phyloP scores from a whole-genome alignment of 2,329 filamentous ascomycete genomes.

The Furcasterigmium furcatum region DNA sequence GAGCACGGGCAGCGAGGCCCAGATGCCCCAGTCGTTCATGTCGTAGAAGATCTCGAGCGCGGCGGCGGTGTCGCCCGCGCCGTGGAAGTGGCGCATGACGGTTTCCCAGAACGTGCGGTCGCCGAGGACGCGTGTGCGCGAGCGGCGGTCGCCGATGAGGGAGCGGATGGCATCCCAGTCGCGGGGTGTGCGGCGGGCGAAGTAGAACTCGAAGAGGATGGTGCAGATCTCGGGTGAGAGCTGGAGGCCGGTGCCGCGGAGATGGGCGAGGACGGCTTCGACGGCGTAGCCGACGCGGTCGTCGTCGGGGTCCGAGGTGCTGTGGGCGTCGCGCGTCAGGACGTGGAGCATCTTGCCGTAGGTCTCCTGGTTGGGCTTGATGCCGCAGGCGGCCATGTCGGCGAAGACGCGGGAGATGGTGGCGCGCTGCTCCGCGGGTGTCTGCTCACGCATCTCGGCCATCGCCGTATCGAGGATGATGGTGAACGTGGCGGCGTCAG shows the following conservation, averaged over 20 bases:
- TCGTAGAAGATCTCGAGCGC: conserved; percentile 38
- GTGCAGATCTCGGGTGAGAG: conserved; percentile 69
- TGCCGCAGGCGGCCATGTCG: conserved; percentile 53
- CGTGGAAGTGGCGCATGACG: conserved; percentile 11
- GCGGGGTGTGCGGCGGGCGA: conserved; percentile 52
- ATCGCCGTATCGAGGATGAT: conserved; percentile 64
- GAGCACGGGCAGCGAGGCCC: conserved; percentile 11
- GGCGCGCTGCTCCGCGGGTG: conserved; percentile 45
- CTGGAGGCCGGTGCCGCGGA: conserved; percentile 49
- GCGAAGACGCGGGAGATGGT: conserved; percentile 52
- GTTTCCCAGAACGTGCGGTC: conserved; percentile 19
- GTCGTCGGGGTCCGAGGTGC: conserved; percentile 11
- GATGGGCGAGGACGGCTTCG: conserved; percentile 58
- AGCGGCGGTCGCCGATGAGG: conserved; percentile 50
- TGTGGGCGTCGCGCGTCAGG: conserved; percentile 35
- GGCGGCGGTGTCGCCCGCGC: conserved; percentile 7
- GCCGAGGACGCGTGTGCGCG: conserved; percentile 11
- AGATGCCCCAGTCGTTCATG: conserved; percentile 29
- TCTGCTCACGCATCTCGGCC: conserved; percentile 32
- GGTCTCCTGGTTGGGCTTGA: conserved; percentile 58
- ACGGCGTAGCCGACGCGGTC: conserved; percentile 46
- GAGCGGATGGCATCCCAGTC: conserved; percentile 56
- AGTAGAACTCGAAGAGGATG: conserved; percentile 67
- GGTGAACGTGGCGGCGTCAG: conserved; percentile 70
- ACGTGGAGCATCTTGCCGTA: conserved; percentile 70